phyloP scores from a whole-genome alignment of 2,329 filamentous ascomycete genomes.

The Chaetomium olivaceum region DNA sequence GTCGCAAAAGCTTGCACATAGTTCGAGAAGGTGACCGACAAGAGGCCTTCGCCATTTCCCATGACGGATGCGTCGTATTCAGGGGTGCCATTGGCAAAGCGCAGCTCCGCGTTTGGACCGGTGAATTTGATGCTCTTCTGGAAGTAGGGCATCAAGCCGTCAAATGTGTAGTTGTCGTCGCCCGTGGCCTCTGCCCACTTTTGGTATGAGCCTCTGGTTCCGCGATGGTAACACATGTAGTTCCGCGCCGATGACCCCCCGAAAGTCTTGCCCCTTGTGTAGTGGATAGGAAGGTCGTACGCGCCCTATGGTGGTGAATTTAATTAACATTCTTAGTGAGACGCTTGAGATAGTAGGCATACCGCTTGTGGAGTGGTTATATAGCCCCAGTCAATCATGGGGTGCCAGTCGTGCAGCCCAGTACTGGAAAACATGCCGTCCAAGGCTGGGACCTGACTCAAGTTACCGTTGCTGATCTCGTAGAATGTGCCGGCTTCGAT shows the following conservation, averaged over 20 bases:
- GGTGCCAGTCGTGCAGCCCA: neutral
- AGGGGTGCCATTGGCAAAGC: neutral
- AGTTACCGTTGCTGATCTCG: slow-evolving; percentile 28
- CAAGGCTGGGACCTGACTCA: slow-evolving; percentile 38
- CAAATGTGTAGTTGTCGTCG: neutral
- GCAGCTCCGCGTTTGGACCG: neutral
- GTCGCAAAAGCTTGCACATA: neutral
- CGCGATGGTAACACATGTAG: too few relatives aligned
- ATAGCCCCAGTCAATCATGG: neutral
- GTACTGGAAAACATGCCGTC: slow-evolving; percentile 19
- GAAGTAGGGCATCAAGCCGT: neutral
- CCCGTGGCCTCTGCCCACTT: neutral
- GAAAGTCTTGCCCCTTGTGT: too few relatives aligned
- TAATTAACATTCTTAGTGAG: too few relatives aligned
- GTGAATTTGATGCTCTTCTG: neutral
- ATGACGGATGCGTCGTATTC: neutral
- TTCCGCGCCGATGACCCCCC: too few relatives aligned
- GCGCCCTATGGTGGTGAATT: too few relatives aligned
- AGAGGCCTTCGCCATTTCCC: neutral
- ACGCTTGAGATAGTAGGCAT: neutral
- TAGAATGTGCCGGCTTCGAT: slow-evolving; percentile 43
- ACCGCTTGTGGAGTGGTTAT: neutral
- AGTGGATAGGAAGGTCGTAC: too few relatives aligned
- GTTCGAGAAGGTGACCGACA: neutral
- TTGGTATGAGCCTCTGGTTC: neutral